Conservation (phyloP, 1,284 basidiomycete genomes). For the Schizophyllum commune region DNA sequence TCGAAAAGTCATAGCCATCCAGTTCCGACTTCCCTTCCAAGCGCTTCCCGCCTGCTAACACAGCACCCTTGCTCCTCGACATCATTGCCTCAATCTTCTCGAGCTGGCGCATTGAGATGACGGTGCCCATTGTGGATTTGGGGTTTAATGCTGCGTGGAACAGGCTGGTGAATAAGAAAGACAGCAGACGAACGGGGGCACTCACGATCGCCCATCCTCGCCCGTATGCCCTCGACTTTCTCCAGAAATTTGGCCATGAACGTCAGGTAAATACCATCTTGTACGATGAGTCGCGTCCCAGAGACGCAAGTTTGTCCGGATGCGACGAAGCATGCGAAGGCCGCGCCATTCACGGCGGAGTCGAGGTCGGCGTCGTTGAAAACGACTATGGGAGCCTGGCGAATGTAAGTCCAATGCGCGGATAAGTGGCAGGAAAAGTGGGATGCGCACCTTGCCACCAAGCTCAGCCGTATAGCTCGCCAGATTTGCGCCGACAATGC, state of each 20-base stretch:
- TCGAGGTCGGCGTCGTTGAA: slow-evolving; percentile 69
- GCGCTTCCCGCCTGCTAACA: slow-evolving; percentile 58
- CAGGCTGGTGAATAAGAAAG: slow-evolving; percentile 1
- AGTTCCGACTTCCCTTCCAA: slow-evolving; percentile 52
- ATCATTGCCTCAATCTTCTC: slow-evolving; percentile 56
- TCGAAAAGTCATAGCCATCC: slow-evolving; percentile 61
- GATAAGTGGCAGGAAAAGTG: slow-evolving; percentile 1
- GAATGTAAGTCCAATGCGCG: neutral
- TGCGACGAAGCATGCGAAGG: slow-evolving; percentile 78
- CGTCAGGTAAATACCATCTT: slow-evolving; percentile 55
- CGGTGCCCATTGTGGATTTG: slow-evolving; percentile 64
- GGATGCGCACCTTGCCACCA: slow-evolving; percentile 59
- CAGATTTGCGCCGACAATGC: slow-evolving; percentile 63
- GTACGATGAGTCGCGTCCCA: slow-evolving; percentile 66
- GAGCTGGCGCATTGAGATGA: slow-evolving; percentile 62
- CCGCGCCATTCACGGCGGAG: slow-evolving; percentile 68
- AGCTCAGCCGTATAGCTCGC: slow-evolving; percentile 73
- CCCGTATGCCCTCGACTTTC: slow-evolving; percentile 55
- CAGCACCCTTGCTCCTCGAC: slow-evolving; percentile 34
- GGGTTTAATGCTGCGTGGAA: slow-evolving; percentile 52
- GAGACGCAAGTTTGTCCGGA: slow-evolving; percentile 84
- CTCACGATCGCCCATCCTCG: slow-evolving; percentile 71
- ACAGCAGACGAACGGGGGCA: slow-evolving; percentile 7
- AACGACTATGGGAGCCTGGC: slow-evolving; percentile 66
- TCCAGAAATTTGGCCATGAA: slow-evolving; percentile 57